These are phyloP conservation scores for Starmerella tilneyi DNA, from an alignment of 805 yeast species.

Conservation along the genomic window DNA sequence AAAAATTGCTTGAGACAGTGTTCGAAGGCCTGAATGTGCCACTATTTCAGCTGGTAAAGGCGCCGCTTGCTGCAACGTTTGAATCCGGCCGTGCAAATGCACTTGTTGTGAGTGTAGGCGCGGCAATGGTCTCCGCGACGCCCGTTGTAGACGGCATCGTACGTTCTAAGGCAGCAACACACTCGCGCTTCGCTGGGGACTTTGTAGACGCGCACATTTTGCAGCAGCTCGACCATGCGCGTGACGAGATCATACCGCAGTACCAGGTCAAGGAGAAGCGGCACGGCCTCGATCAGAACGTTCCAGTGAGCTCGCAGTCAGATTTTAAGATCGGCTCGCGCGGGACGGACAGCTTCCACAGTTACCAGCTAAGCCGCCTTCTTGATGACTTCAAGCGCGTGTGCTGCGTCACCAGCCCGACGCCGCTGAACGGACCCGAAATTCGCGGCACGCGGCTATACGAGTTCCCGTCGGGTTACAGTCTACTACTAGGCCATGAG, in stretches of 20 bases:
- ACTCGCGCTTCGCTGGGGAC: slow-evolving; percentile 75
- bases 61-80: slow-evolving; percentile 78
- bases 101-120: slow-evolving; percentile 77
- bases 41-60: slow-evolving; percentile 67
- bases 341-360: slow-evolving; percentile 37
- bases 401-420: slow-evolving; percentile 15
- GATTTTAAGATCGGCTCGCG: slow-evolving; percentile 11
- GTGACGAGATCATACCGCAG: slow-evolving; percentile 31
- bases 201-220: slow-evolving; percentile 58
- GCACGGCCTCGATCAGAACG: slow-evolving; percentile 14
- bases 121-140: slow-evolving; percentile 62
- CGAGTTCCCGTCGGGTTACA: slow-evolving; percentile 50
- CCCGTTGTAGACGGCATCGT: slow-evolving; percentile 28
- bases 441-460: slow-evolving; percentile 43
- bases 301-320: slow-evolving; percentile 5
- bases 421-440: slow-evolving; percentile 21
- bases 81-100: slow-evolving; percentile 81
- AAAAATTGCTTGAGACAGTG: slow-evolving; percentile 56
- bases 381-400: slow-evolving; percentile 68
- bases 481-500: slow-evolving; percentile 42
- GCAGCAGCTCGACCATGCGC: slow-evolving; percentile 36
- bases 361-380: slow-evolving; percentile 47
- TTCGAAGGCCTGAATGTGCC: slow-evolving; percentile 66
- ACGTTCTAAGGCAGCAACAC: slow-evolving; percentile 40
- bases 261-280: slow-evolving; percentile 33